Conservation (phyloP, 225 moss, liverwort and hornwort genomes). For the Sphagnum contortum region DNA sequence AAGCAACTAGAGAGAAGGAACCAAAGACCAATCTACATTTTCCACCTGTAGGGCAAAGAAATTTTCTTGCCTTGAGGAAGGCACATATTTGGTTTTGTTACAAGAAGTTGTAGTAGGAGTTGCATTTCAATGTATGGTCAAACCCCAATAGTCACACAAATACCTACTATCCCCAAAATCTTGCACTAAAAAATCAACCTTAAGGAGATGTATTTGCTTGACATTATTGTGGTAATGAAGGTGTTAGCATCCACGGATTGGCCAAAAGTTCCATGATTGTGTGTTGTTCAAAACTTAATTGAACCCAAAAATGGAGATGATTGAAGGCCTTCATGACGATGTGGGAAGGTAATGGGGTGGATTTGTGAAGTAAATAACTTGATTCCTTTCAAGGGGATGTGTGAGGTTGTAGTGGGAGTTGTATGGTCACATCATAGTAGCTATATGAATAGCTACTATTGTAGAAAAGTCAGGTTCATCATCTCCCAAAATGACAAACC, state of each 20-base stretch:
- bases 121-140: no score
- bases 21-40: constrained; percentile 24
- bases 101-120: no score
- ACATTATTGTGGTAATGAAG: constrained; percentile 8
- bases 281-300: constrained; percentile 57
- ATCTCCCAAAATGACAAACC: no score
- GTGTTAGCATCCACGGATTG: constrained; percentile 83
- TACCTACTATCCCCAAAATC: no score
- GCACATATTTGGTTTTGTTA: no score
- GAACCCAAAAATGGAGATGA: constrained; percentile 90
- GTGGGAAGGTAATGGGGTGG: constrained; percentile 28
- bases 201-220: no score
- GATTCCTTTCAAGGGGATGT: constrained; percentile 70
- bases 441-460: no score
- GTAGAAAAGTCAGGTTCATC: no score
- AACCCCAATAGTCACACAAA: no score
- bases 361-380: constrained; percentile 61
- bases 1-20: constrained; percentile 39
- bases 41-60: constrained; percentile 22
- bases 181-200: no score
- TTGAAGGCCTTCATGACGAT: constrained; percentile 61
- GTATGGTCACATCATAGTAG: constrained; percentile 21
- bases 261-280: constrained; percentile 65
- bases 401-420: constrained; percentile 53
- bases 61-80: no score